These are phyloP conservation scores for Ambrosiella beaveri DNA, from an alignment of 2,329 filamentous ascomycete genomes.

Conservation along the genomic window DNA sequence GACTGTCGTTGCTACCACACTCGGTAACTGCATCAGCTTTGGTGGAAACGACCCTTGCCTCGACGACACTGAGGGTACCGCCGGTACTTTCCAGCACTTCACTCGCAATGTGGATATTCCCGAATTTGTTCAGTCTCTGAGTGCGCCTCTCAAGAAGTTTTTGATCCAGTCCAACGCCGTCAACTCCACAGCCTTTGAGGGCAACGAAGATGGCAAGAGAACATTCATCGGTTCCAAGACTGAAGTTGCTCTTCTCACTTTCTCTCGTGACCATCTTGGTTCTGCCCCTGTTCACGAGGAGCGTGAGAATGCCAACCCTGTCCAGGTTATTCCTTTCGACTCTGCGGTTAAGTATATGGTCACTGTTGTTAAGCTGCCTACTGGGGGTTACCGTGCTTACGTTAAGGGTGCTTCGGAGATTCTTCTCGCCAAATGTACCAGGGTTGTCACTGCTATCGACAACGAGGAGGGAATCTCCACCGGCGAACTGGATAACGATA, in stretches of 20 bases:
- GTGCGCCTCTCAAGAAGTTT: conserved; percentile 13
- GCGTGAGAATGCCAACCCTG: conserved; percentile 28
- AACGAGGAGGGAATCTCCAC: conserved; percentile 30
- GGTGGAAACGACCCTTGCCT: conserved; percentile 9
- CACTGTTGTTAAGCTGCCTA: conserved; percentile 31
- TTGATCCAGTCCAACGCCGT: conserved; percentile 31
- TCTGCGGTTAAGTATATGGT: conserved; percentile 40
- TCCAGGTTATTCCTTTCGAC: conserved; percentile 37
- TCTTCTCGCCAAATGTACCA: conserved; percentile 28
- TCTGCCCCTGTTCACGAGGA: conserved; percentile 29
- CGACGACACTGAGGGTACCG: conserved; percentile 1
- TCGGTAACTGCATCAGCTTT: conserved; percentile 30
- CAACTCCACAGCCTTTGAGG: conserved; percentile 42
- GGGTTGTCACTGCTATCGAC: conserved; percentile 24
- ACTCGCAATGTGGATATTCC: conserved; percentile 3
- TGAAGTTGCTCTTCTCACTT: conserved; percentile 34
- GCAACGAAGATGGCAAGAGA: conserved; percentile 26
- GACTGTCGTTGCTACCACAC: conserved; percentile 53
- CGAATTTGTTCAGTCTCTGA: conserved; percentile 10
- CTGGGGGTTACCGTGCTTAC: conserved; percentile 26
- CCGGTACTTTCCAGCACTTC: background rate
- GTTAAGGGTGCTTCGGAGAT: conserved; percentile 40
- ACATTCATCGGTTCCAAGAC: conserved; percentile 39
- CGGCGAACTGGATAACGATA: conserved; percentile 36
- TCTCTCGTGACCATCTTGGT: conserved; percentile 33